Evolutionary conservation across 331 rosid species (phyloP), one percentile per base, ranked within the genome.

Genomic region (Saraca asoca): DNA sequence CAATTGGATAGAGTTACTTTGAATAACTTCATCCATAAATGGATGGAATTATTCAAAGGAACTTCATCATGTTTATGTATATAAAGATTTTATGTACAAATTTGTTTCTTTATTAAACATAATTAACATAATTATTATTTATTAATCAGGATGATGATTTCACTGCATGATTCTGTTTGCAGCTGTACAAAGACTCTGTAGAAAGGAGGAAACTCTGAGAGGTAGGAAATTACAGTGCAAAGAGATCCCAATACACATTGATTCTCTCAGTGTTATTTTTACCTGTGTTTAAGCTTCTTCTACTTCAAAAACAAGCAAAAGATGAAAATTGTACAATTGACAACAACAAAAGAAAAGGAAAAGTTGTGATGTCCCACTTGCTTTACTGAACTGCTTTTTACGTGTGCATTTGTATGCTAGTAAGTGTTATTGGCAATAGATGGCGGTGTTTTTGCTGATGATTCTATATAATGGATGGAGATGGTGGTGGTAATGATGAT

Each of bases 321-420:
- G 66, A 72, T 18, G 74, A 82, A 80, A 82, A 79, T 69, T 67
- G 84, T 82, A 84, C 80, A 74, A 76, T 66, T n/a, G n/a, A n/a
- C n/a, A 74, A 77, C 60, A 73, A 68, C 63, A 78, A 72, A 61
- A 72, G 79, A 71, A 55, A 81, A 66, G 71, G 53, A 69, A 78
- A 57, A 75, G 71, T 42, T 71, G 31, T 24, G 31, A 24, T 24
- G 91, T 62, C 94, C 96, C 94, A 78, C 85, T 75, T 82, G 80
- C 85, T 79, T 77, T 66, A 62, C 78, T 79, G 82, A 65, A 62
- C 79, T 77, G 84, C 89, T 82, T 77, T 82, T 87, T 66, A 79
- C 73, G 89, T 85, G 87, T 83, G 95, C 86, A 85, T 62, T 85
- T 89, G 95, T 89, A 85, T 89, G 87, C 89, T 83, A 87, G 94